These are phyloP conservation scores for Pseudozyma flocculosa DNA, from an alignment of 1,284 basidiomycete genomes.

Conservation along the genomic window DNA sequence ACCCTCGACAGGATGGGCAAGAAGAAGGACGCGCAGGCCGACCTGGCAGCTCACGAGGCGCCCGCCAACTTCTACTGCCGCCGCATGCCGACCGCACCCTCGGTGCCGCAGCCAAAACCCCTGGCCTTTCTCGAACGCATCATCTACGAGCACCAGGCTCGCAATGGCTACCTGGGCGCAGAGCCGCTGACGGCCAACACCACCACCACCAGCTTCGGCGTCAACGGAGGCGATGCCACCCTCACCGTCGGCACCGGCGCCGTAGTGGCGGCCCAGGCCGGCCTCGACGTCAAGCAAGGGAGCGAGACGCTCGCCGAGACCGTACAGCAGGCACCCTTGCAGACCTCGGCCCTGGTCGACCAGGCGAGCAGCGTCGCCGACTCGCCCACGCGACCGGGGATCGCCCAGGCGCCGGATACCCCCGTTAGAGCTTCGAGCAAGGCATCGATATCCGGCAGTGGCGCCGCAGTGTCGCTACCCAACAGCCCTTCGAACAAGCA, in stretches of 20 bases:
- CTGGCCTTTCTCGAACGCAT: slow-evolving; percentile 35
- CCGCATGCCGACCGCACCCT: slow-evolving; percentile 28
- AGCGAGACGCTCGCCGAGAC: slow-evolving; percentile 15
- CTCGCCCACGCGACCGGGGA: too few species aligned
- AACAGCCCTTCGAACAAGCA: too few species aligned
- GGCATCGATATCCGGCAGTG: too few species aligned
- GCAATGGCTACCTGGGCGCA: slow-evolving; percentile 1
- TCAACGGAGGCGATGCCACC: slow-evolving; percentile 2
- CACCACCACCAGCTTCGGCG: too few species aligned
- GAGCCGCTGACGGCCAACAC: not conserved
- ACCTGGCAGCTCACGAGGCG: slow-evolving; percentile 4
- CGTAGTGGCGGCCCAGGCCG: slow-evolving; percentile 22
- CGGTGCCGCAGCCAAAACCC: slow-evolving; percentile 19
- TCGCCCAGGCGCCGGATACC: too few species aligned
- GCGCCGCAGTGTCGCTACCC: too few species aligned
- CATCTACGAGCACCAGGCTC: slow-evolving; percentile 24
- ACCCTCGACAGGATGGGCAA: slow-evolving; percentile 3
- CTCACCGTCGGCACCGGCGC: slow-evolving; percentile 9
- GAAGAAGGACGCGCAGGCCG: slow-evolving; percentile 4
- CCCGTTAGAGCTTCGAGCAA: too few species aligned
- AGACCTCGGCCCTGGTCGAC: slow-evolving; percentile 2
- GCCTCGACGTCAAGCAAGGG: slow-evolving; percentile 18
- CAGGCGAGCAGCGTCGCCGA: too few species aligned
- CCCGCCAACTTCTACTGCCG: slow-evolving; percentile 34
- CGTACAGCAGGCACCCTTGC: not conserved